Base-by-base conservation (phyloP, 2,329 filamentous ascomycete species). In the Monosporascus ibericus region DNA sequence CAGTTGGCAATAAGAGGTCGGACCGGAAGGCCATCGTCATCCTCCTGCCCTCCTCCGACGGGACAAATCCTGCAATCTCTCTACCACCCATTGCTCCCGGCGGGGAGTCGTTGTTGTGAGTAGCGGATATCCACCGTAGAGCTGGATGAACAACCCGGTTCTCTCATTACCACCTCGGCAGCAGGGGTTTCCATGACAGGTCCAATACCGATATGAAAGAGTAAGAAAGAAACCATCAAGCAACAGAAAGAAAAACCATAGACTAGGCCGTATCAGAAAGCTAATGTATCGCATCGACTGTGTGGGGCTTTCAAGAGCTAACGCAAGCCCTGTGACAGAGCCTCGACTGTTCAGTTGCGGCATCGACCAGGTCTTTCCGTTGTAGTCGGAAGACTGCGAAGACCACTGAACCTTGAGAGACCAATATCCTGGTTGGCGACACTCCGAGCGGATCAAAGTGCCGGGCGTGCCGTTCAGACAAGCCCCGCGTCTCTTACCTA, bases 381-480 rank as follows among this genome's bases (percentile, higher is more conserved):
- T 17, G 47, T 36, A 37, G 6, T 20, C 11, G 36, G 22, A 22
- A 36, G 15, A 38, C 14, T 20, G 20, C 36, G n/a, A 34, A 30
- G 17, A 48, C 30, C 17, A 18, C 27, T 22, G 25, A 51, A 53
- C 56, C 56, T 34, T 52, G 54, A 54, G 50, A 59, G 54, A 57
- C 55, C 55, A 34, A 46, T 47, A 49, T 60, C 60, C 58, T 60
- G 60, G 48, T 49, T 49, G 44, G 54, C 65, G 65, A 65, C 63
- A 68, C 63, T 50, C 64, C 60, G 54, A 58, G 48, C 42, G 20
- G 44, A 47, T 57, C 61, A 61, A 61, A 62, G 62, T 66, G 70
- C 65, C 68, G 70, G 70, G 60, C 64, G 62, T 70, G 69, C 70
- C 70, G 68, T 73, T 72, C 69, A 65, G 59, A 67, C 64, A 63